Base-by-base conservation (phyloP, 306 rosid species). In the Sicyos baderoa region DNA sequence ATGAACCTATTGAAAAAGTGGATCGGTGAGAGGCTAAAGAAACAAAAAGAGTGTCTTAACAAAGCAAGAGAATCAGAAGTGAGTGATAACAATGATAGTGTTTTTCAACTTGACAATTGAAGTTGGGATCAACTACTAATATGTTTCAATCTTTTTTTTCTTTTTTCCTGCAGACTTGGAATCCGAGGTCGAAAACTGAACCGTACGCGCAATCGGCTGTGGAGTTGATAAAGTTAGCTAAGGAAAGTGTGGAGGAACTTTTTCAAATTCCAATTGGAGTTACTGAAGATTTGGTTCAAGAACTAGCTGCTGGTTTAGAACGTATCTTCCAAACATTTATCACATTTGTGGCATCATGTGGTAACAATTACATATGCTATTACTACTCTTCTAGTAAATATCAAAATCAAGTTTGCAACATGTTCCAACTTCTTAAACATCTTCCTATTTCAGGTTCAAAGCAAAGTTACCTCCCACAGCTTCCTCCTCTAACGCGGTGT, bases 401-500 rank as follows among this genome's bases (percentile, higher is more conserved):
- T 47, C 8, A 61, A 37, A 4, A 17, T 61, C 50, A 62, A 62
- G 11, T 40, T 7, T 18, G 27, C 44, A 64, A 64, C 70, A 64
- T 64, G 29, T 3, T 63, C 50, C 51, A 61, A 37, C 7, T 63
- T 63, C 13, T 11, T 40, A 42, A 40, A 63, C 29, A 17, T 64
- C 12, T 9, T 68, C 18, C 15, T 1, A 54, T 76, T 76, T 79
- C 87, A 93, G 99, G 97, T 77, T 73, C 97, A 68, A 93, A 84
- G 62, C 90, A 86, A 62, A 93, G 77, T 75, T 93, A 93, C 51
- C 76, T 90, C 70, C 99, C 97, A 1, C 21, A 84, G 56, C 92
- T 93, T 66, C 99, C 99, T 1, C 82, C 99, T 22, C 76, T 93
- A 72, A 93, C 96, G 0, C 80, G 99, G 72, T 90, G 99, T 91